phyloP scores from a whole-genome alignment of 371 early-diverging fungal species.

The Mortierella sp. region DNA sequence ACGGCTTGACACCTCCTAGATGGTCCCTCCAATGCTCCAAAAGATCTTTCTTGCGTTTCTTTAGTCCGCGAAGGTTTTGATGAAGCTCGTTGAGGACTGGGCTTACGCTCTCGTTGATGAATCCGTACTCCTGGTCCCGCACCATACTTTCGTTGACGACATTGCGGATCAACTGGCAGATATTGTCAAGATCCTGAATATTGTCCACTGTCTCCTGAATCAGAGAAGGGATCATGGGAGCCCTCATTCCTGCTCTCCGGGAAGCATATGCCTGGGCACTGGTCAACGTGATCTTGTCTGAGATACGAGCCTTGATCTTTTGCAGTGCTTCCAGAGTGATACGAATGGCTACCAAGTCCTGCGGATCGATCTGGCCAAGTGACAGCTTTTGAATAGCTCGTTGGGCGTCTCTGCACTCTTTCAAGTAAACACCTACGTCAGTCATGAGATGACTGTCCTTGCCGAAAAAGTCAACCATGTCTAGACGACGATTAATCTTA shows the following conservation, averaged over 20 bases:
- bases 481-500: constrained; percentile 73
- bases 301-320: constrained; percentile 56
- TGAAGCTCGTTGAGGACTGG: constrained; percentile 40
- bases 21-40: constrained; percentile 37
- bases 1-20: constrained; percentile 51
- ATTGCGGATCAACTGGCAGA: constrained; percentile 42
- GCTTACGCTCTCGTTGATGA: constrained; percentile 59
- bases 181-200: constrained; percentile 62
- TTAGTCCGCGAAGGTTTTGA: constrained; percentile 22
- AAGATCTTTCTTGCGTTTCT: constrained; percentile 23
- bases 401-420: constrained; percentile 78
- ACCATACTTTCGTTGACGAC: constrained; percentile 59
- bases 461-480: constrained; percentile 80
- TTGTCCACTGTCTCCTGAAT: constrained; percentile 48
- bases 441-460: constrained; percentile 64
- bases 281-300: constrained; percentile 26
- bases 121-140: constrained; percentile 61
- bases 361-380: constrained; percentile 72
- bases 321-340: constrained; percentile 66
- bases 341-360: constrained; percentile 76
- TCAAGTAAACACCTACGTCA: constrained; percentile 65
- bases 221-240: constrained; percentile 15
- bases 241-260: neutral
- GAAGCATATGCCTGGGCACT: neutral
- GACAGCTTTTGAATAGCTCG: constrained; percentile 80